Percentiles rank a stretch among this genome's conserved stretches.
These are phyloP conservation scores for Bodo saltans DNA, from an alignment of 78 protist species.

Conservation along the genomic window DNA sequence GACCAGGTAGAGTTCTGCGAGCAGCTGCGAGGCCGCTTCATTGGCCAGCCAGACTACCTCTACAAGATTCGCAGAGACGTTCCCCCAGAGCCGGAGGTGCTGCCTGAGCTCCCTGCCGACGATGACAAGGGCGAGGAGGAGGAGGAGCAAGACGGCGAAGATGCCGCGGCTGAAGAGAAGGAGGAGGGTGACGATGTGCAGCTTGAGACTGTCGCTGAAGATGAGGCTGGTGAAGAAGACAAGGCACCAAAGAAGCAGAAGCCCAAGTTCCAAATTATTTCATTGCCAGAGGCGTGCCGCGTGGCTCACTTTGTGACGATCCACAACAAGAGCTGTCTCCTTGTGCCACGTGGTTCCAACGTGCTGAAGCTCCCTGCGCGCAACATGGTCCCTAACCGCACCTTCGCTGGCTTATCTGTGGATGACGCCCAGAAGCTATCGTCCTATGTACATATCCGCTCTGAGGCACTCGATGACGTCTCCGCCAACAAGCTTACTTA, in stretches of 20 bases:
- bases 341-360: background rate
- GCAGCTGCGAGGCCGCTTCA: constrained; percentile 16
- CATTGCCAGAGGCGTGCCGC: background rate
- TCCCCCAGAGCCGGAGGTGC: background rate
- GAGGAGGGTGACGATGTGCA: constrained; percentile 8
- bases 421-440: background rate
- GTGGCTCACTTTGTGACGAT: background rate
- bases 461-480: background rate
- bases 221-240: constrained; percentile 10
- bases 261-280: background rate
- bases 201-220: background rate
- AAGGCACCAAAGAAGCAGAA: background rate
- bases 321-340: background rate
- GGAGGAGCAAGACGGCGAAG: constrained; percentile 15
- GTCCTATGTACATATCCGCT: background rate
- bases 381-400: background rate
- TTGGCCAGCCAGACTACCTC: background rate
- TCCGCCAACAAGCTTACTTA: background rate
- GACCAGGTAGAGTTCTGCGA: constrained; percentile 7
- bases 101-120: background rate
- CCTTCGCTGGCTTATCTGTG: background rate
- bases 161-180: background rate
- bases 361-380: background rate
- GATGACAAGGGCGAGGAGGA: background rate
- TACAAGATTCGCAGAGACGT: background rate